Evolutionary conservation across 345 rosid species (phyloP).

Genomic region (Clarkia xantiana): DNA sequence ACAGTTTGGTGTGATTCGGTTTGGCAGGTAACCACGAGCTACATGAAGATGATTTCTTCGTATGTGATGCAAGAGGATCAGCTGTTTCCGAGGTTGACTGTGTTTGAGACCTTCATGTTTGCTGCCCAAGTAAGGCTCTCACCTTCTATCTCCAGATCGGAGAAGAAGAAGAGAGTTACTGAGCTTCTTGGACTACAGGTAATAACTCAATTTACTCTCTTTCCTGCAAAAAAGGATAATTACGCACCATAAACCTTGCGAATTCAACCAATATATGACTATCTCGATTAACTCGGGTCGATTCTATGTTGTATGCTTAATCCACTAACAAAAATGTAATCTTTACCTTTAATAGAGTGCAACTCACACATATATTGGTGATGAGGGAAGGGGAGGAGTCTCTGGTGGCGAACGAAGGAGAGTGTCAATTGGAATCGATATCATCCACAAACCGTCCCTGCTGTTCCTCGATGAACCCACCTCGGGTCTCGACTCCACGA

Average conservation of each 20-base stretch:
- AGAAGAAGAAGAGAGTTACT: conserved; percentile 51
- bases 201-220: not conserved
- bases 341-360: conserved; percentile 16
- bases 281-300: no score
- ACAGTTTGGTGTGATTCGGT: not conserved
- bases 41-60: conserved; percentile 71
- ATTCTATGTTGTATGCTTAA: no score
- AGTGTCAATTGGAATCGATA: conserved; percentile 72
- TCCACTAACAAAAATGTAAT: no score
- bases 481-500: conserved; percentile 76
- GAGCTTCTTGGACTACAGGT: conserved; percentile 62
- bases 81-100: conserved; percentile 65
- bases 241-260: not conserved
- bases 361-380: conserved; percentile 49
- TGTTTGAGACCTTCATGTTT: conserved; percentile 68
- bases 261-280: no score
- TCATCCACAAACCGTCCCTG: conserved; percentile 66
- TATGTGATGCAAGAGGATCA: conserved; percentile 94
- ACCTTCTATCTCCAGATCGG: conserved; percentile 43
- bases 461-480: conserved; percentile 88
- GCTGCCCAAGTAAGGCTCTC: conserved; percentile 81
- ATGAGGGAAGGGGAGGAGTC: conserved; percentile 70
- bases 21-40: conserved; percentile 43
- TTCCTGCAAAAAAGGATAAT: not conserved
- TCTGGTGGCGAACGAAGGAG: conserved; percentile 61